Base-by-base conservation (phyloP, 106 monocot species). In the Dioscorea zingiberensis region DNA sequence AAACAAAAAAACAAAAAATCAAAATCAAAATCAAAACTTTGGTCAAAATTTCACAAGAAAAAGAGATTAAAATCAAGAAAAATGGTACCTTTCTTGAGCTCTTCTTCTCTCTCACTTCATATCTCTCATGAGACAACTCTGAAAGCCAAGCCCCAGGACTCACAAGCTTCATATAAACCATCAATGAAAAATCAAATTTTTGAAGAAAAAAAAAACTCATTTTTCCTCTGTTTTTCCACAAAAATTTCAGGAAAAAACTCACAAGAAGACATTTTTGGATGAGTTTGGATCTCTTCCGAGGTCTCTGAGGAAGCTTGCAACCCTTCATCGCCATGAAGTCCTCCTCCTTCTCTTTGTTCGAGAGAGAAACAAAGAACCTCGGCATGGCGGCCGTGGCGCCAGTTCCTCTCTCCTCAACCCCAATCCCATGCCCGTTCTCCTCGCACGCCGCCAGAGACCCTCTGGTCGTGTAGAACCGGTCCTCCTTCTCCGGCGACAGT, bases 271-370 rank as follows among this genome's bases (percentile, higher is more conserved):
- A 74, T 55, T 86, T 87, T 61, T 94, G 94, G 28, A 90, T 67
- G 28, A 77, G 73, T 80, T 98, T 98, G 51, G 97, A 70, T 65
- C 97, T 81, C 82, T 98, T 98, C 71, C 82, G 92, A 21, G 97
- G 97, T 27, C 97, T 81, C 64, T 98, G 97, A 0, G 97, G 97
- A 38, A 98, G 75, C 70, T 93, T 98, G 76, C 97, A 98, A 12
- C 92, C 92, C 67, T 98, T 98, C 97, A 98, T 98, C 0, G 77
- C 84, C 81, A 98, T 76, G 76, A 98, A 98, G 53, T 98, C 97
- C 71, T 98, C 97, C 67, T 98, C 97, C 71, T 98, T 98, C 71
- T 98, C 92, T 72, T 93, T 98, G 72, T 84, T 98, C 7, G 97
- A 98, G 16, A 98, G 62, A 0, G 92, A 86, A 27, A 98, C 70